Evolutionary conservation across 345 rosid species (phyloP), one percentile per base, ranked within the genome.

Genomic region (Populus davidiana): DNA sequence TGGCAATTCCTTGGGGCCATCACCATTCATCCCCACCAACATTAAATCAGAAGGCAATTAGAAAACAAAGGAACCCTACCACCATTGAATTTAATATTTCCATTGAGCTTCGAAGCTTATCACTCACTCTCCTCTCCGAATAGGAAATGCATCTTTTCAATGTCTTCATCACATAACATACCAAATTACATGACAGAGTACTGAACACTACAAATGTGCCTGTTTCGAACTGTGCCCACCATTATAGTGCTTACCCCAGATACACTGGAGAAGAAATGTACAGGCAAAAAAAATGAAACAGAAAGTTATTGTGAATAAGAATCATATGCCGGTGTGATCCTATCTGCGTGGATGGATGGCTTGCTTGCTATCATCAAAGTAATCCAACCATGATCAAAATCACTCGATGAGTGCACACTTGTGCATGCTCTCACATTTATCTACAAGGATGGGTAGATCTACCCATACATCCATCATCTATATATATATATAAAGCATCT

Each of bases 61-160:
- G 14, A 59, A 10, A 59, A 59, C 14, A 59, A 59, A 59, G 27
- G 63, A 59, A 69, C 81, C 83, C 87, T 65, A 74, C 85, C 87
- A 85, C 81, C 86, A 83, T 83, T 83, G 83, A 74, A 78, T 59
- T 84, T 79, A 44, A 75, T 67, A 65, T 80, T 79, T 66, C 59
- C 83, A 71, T 78, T 75, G 76, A 71, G 59, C 77, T 71, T 56
- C 75, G 74, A 67, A 81, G 85, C 86, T 83, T 83, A 78, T 72
- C 66, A 70, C 59, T 80, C 83, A 84, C 83, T 81, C 81, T 62
- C 65, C 71, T 65, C 68, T 65, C 36, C 67, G 44, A 59, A 67
- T 61, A 63, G 71, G 23, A 77, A 77, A 73, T 70, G 44, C 78
- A 44, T 59, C n/a, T 63, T 73, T 63, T 73, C 31, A 62, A 68